Conservation (phyloP, 2,329 filamentous ascomycete species). For the Colletotrichum sansevieriae region DNA sequence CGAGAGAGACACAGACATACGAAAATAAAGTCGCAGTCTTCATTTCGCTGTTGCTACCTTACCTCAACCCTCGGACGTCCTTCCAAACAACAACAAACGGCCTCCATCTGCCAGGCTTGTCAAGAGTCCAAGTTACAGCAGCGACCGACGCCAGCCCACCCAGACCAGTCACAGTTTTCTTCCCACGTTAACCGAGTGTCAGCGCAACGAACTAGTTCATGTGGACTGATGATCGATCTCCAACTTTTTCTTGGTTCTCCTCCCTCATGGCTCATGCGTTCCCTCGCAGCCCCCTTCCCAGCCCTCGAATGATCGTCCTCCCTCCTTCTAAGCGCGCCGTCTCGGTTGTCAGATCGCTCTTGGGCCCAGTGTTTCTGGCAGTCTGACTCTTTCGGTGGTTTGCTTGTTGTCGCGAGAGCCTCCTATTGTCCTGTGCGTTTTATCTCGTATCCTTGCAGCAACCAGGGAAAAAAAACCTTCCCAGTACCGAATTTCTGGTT, state of each 20-base stretch:
- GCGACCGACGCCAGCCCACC: background rate
- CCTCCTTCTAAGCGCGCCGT: slow-evolving; percentile 15
- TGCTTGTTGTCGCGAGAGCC: slow-evolving; percentile 23
- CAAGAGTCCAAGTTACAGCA: slow-evolving; percentile 20
- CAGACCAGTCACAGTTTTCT: slow-evolving; percentile 12
- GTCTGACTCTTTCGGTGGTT: slow-evolving; percentile 11
- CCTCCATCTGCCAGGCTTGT: slow-evolving; percentile 18
- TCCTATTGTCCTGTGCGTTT: slow-evolving; percentile 36
- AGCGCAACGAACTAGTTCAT: slow-evolving; percentile 20
- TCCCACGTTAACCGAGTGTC: slow-evolving; percentile 23
- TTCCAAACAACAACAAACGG: slow-evolving; percentile 16
- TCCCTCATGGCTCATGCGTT: background rate
- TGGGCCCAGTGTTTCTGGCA: slow-evolving; percentile 26
- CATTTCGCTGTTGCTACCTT: background rate
- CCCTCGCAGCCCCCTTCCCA: slow-evolving; percentile 8
- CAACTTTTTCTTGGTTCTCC: background rate
- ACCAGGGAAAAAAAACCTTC: background rate
- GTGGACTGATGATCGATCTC: slow-evolving; percentile 27
- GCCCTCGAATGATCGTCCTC: slow-evolving; percentile 16
- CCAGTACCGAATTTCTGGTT: slow-evolving; percentile 25
- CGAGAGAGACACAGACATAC: background rate
- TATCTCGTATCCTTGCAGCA: slow-evolving; percentile 30
- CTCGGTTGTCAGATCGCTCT: slow-evolving; percentile 30
- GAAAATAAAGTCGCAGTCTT: slow-evolving; percentile 16
- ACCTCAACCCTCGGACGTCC: slow-evolving; percentile 17